Evolutionary conservation across 306 rosid genomes (phyloP).

Genomic region (Castanea crenata): DNA sequence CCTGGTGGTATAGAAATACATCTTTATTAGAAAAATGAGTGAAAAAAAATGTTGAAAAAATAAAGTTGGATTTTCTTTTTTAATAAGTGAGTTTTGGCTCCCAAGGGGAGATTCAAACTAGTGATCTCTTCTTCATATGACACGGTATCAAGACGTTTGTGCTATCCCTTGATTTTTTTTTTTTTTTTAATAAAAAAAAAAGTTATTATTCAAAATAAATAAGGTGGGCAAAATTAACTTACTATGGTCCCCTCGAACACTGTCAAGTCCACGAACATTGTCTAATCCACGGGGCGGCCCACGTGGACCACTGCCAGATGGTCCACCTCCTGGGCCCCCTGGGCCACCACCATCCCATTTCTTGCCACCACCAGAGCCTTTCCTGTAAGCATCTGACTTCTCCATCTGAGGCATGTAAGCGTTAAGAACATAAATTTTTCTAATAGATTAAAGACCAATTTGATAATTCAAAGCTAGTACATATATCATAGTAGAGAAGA

Average conservation of each 20-base stretch:
- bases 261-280: conserved; percentile 81
- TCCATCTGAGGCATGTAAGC: conserved; percentile 56
- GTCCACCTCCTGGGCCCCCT: conserved; percentile 83
- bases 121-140: too few species aligned
- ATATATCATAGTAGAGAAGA: background rate
- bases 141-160: too few species aligned
- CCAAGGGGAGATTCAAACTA: too few species aligned
- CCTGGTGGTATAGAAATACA: conserved; percentile 37
- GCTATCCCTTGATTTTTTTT: background rate
- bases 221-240: conserved; percentile 36
- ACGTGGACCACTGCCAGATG: conserved; percentile 80
- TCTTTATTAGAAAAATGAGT: conserved; percentile 5
- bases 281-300: conserved; percentile 91
- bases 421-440: conserved; percentile 3
- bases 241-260: conserved; percentile 72
- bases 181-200: too few species aligned
- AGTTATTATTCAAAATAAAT: background rate
- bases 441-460: background rate
- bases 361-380: conserved; percentile 70
- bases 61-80: background rate
- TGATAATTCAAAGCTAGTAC: background rate
- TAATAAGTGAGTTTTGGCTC: too few species aligned
- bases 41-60: background rate
- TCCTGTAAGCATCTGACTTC: conserved; percentile 85
- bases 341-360: conserved; percentile 90